Conservation (phyloP, 2,329 filamentous ascomycete genomes). For the Venturia carpophila region DNA sequence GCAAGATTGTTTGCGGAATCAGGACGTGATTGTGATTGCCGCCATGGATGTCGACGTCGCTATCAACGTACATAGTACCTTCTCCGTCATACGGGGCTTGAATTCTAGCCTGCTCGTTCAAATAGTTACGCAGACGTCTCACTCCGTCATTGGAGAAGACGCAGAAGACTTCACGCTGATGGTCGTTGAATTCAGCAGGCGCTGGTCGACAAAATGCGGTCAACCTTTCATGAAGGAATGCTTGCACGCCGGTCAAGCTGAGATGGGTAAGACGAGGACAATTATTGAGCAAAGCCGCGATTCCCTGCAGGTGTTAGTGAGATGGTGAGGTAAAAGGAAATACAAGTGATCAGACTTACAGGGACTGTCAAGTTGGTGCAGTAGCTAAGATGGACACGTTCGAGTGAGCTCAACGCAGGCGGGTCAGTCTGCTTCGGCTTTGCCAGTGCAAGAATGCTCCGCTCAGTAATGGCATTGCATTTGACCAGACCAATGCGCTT, state of each 20-base stretch:
- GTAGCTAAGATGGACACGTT: slow-evolving; percentile 93
- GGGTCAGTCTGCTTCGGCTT: slow-evolving; percentile 51
- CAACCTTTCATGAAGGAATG: slow-evolving; percentile 79
- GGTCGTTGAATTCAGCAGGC: slow-evolving; percentile 79
- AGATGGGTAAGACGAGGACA: slow-evolving; percentile 91
- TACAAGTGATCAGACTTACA: slow-evolving; percentile 45
- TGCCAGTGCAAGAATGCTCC: slow-evolving; percentile 77
- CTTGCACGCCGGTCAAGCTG: slow-evolving; percentile 85
- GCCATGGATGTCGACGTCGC: slow-evolving; percentile 3
- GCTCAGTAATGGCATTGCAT: slow-evolving; percentile 81
- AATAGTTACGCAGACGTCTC: slow-evolving; percentile 63
- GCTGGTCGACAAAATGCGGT: slow-evolving; percentile 79
- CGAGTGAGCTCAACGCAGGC: slow-evolving; percentile 59
- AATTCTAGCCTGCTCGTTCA: slow-evolving; percentile 37
- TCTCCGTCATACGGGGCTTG: slow-evolving; percentile 11
- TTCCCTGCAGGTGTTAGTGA: slow-evolving; percentile 56
- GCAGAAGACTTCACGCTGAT: slow-evolving; percentile 92
- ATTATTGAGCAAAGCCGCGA: slow-evolving; percentile 78
- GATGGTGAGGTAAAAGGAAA: too few species aligned
- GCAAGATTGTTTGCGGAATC: not conserved
- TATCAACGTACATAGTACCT: slow-evolving; percentile 25
- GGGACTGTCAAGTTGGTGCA: slow-evolving; percentile 76
- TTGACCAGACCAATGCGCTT: slow-evolving; percentile 94
- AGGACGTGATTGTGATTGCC: not conserved
- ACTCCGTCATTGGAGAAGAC: slow-evolving; percentile 92